Evolutionary conservation across 805 yeast species (phyloP).

Genomic region (Ogataea sp.): DNA sequence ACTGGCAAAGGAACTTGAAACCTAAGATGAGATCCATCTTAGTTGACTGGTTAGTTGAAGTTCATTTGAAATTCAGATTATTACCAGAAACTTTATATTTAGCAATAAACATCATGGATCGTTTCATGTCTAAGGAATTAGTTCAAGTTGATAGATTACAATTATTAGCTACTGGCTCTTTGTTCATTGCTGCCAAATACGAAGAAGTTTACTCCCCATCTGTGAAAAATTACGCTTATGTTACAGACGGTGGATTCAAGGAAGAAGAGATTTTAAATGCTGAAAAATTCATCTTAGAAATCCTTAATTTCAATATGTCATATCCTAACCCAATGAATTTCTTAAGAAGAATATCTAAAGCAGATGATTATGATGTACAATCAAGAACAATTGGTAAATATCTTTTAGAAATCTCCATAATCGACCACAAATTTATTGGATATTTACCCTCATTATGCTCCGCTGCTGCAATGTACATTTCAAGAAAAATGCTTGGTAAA

Average conservation of each 20-base stretch:
- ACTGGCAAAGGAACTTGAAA: slow-evolving; percentile 55
- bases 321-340: slow-evolving; percentile 90
- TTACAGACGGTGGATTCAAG: slow-evolving; percentile 78
- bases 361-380: slow-evolving; percentile 81
- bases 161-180: slow-evolving; percentile 74
- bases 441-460: slow-evolving; percentile 69
- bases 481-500: slow-evolving; percentile 64
- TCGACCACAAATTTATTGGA: slow-evolving; percentile 70
- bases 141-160: slow-evolving; percentile 77
- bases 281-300: slow-evolving; percentile 69
- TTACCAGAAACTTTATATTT: slow-evolving; percentile 80
- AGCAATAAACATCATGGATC: slow-evolving; percentile 80
- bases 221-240: slow-evolving; percentile 76
- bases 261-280: slow-evolving; percentile 78
- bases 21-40: slow-evolving; percentile 81
- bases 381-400: slow-evolving; percentile 83
- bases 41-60: slow-evolving; percentile 92
- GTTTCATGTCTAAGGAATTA: slow-evolving; percentile 68
- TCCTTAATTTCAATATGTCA: slow-evolving; percentile 64
- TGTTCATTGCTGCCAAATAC: slow-evolving; percentile 87
- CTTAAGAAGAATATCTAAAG: slow-evolving; percentile 79
- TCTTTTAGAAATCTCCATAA: slow-evolving; percentile 65
- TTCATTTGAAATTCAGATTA: slow-evolving; percentile 74
- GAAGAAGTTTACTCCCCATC: slow-evolving; percentile 90
- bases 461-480: slow-evolving; percentile 83